Base-by-base conservation (phyloP, 2,329 filamentous ascomycete species). In the Calonectria fujianensis region DNA sequence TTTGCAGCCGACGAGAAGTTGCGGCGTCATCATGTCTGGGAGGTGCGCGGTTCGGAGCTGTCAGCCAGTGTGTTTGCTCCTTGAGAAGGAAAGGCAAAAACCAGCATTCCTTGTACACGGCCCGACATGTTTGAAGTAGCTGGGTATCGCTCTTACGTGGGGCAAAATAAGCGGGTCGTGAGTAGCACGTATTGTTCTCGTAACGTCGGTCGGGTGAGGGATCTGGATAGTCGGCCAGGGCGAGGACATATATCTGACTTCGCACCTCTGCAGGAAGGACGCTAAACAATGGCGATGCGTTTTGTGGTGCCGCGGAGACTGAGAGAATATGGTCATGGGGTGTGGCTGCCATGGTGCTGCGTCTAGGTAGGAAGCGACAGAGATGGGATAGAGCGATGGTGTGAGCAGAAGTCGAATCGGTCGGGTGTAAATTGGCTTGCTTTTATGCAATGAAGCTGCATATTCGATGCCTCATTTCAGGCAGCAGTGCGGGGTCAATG, bases 191-290 rank as follows among this genome's bases (percentile, higher is more conserved):
- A 3, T 80, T 69, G 9, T 71, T 54, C 0, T 31, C 65, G 79
- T 86, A 87, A 1, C 74, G 76, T 1, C 66, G 69, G 1, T 75
- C 68, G 0, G 79, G 78, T 1, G 75, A 70, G 6, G 81, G 77
- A 51, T 87, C 85, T 13, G 85, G 82, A 39, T 83, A 85, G 37
- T 86, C 85, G 8, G 84, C 80, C 4, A 89, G 79, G 0, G 82
- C 85, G 57, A 81, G 82, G 13, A 81, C 72, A 78, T 89, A 91
- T 64, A 91, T 89, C 1, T 82, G 78, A 74, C 84, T 83, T 70
- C 90, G 87, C 18, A 91, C 77, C 78, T 91, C 90, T 20, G 85
- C 85, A 0, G 90, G 89, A 0, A 91, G 78, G 1, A 74, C 20
- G 2, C 70, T 51, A 75, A 87, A 88, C 0, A 89, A 78, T 1